Evolutionary conservation across 108 stramenopile genomes (phyloP).

Genomic region (Licmophora abbreviata): DNA sequence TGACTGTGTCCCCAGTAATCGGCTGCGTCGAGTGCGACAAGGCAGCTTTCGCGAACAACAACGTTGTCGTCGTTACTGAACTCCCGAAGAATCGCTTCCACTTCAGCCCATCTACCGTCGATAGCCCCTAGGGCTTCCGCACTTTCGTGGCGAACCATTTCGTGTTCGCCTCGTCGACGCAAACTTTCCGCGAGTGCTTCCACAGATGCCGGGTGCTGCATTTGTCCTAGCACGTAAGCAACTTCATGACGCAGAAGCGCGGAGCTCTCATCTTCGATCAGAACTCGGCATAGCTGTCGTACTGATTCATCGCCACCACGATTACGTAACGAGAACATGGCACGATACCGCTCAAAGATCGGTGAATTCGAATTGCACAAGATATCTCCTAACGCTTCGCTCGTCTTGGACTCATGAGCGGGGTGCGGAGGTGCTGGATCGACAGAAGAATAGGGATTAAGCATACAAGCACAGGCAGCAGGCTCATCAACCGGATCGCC

Average conservation of each 20-base stretch:
- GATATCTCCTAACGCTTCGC: slow-evolving; percentile 52
- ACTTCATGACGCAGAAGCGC: slow-evolving; percentile 97
- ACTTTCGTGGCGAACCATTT: slow-evolving; percentile 95
- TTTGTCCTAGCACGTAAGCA: slow-evolving; percentile 97
- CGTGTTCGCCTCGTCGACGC: slow-evolving; percentile 72
- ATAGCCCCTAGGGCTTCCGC: slow-evolving; percentile 99
- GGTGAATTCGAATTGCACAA: slow-evolving; percentile 54
- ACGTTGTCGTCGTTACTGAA: slow-evolving; percentile 70
- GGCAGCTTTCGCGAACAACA: slow-evolving; percentile 83
- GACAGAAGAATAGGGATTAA: slow-evolving; percentile 67
- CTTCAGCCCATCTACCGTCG: slow-evolving; percentile 68
- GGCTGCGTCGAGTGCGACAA: slow-evolving; percentile 94
- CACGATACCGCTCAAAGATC: slow-evolving; percentile 91
- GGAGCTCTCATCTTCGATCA: slow-evolving; percentile 59
- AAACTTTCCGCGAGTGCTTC: slow-evolving; percentile 67
- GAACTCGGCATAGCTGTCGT: slow-evolving; percentile 64
- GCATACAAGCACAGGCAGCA: slow-evolving; percentile 77
- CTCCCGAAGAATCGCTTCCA: slow-evolving; percentile 54
- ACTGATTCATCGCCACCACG: slow-evolving; percentile 76
- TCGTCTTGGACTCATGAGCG: slow-evolving; percentile 33
- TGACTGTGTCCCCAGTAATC: slow-evolving; percentile 95
- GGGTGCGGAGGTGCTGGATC: slow-evolving; percentile 88
- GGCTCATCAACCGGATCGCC: slow-evolving; percentile 28
- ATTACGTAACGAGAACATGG: slow-evolving; percentile 98
- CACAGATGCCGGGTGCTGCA: slow-evolving; percentile 84